phyloP scores from a whole-genome alignment of 345 rosid species.

The Dipteronia dyeriana region DNA sequence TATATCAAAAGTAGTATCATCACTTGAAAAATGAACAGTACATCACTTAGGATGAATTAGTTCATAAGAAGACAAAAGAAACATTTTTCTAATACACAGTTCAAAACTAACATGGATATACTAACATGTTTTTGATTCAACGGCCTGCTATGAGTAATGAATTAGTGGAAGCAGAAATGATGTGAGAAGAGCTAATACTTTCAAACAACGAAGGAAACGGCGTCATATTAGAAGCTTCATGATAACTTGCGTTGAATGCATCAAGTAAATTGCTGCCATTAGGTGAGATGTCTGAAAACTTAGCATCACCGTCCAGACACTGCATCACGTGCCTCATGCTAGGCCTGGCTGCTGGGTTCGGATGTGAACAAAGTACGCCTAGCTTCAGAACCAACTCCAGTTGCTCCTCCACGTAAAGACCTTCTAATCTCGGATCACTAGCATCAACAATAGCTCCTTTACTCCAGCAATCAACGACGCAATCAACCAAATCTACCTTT shows the following conservation, averaged over 20 bases:
- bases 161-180: slow-evolving; percentile 25
- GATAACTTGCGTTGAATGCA: not conserved
- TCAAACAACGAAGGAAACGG: slow-evolving; percentile 1
- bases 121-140: slow-evolving; percentile 7
- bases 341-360: slow-evolving; percentile 25
- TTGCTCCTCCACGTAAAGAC: slow-evolving; percentile 32
- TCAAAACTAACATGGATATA: too few species aligned
- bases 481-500: slow-evolving; percentile 35
- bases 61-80: too few species aligned
- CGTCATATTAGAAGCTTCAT: not conserved
- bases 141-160: slow-evolving; percentile 29
- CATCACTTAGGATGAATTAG: too few species aligned
- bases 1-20: not conserved
- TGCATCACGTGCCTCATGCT: slow-evolving; percentile 26
- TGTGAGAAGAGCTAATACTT: slow-evolving; percentile 15
- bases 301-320: slow-evolving; percentile 35
- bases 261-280: not conserved
- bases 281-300: slow-evolving; percentile 6
- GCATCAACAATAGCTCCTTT: slow-evolving; percentile 22
- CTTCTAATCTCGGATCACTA: slow-evolving; percentile 17
- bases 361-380: slow-evolving; percentile 33
- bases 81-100: too few species aligned
- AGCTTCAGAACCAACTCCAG: slow-evolving; percentile 34
- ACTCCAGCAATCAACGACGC: slow-evolving; percentile 28
- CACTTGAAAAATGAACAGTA: too few species aligned